phyloP scores from a whole-genome alignment of 2,329 filamentous ascomycete species.

The Fusarium sp. region DNA sequence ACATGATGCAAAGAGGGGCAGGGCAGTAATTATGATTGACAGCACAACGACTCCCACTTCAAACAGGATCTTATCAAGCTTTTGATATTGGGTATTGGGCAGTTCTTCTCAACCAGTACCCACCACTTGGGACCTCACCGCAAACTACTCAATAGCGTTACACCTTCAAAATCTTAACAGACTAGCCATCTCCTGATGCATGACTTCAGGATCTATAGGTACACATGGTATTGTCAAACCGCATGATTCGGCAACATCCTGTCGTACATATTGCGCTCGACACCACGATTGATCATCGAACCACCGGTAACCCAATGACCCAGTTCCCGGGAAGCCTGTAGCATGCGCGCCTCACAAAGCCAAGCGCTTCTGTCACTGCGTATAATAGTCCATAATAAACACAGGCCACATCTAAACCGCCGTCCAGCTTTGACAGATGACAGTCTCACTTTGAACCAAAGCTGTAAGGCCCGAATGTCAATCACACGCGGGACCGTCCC shows the following conservation, averaged over 20 bases:
- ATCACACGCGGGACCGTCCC: conserved; percentile 10
- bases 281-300: conserved; percentile 38
- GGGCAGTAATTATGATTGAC: conserved; percentile 11
- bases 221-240: background rate
- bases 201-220: conserved; percentile 7
- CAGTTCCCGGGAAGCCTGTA: conserved; percentile 27
- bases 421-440: conserved; percentile 14
- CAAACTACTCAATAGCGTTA: conserved; percentile 11
- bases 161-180: background rate
- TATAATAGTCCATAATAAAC: conserved; percentile 19
- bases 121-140: conserved; percentile 32
- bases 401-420: conserved; percentile 7
- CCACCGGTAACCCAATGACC: conserved; percentile 35
- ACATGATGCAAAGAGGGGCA: conserved; percentile 16
- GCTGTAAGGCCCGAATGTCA: conserved; percentile 10
- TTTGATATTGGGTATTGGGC: conserved; percentile 31
- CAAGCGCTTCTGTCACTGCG: background rate
- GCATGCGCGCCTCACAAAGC: conserved; percentile 4
- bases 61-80: conserved; percentile 21
- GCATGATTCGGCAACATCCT: conserved; percentile 1
- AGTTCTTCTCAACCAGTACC: conserved; percentile 8
- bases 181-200: conserved; percentile 14
- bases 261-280: conserved; percentile 15
- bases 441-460: conserved; percentile 3
- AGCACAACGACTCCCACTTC: conserved; percentile 10